phyloP scores from a whole-genome alignment of 441 rosid species.

The Populus hybrid region DNA sequence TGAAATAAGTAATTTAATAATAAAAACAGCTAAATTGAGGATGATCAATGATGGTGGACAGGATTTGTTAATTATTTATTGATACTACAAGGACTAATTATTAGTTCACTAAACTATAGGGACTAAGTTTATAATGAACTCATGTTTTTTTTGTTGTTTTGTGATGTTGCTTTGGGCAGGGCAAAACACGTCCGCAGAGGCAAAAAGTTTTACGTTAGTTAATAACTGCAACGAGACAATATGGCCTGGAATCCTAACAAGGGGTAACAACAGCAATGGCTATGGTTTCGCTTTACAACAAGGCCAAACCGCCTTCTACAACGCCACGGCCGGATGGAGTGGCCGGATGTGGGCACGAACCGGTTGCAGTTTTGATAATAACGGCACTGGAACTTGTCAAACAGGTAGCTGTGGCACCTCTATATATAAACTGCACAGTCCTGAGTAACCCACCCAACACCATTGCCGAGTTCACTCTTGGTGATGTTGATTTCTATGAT shows the following conservation, averaged over 20 bases:
- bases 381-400: conserved; percentile 39
- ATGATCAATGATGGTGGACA: too few species aligned
- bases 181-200: conserved; percentile 22
- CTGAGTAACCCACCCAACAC: conserved; percentile 50
- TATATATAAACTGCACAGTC: conserved; percentile 42
- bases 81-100: too few species aligned
- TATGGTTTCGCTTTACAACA: conserved; percentile 34
- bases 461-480: conserved; percentile 54
- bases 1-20: too few species aligned
- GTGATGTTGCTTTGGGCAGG: conserved; percentile 14
- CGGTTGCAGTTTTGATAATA: conserved; percentile 39
- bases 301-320: conserved; percentile 35
- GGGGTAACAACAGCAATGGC: conserved; percentile 22
- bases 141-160: too few species aligned
- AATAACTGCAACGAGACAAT: conserved; percentile 58
- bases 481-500: conserved; percentile 47
- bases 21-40: too few species aligned
- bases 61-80: too few species aligned
- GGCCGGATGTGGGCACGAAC: conserved; percentile 79
- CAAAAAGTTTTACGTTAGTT: conserved; percentile 45
- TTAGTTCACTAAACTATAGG: too few species aligned
- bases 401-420: conserved; percentile 53
- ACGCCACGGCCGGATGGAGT: conserved; percentile 41
- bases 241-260: conserved; percentile 56
- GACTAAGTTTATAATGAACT: too few species aligned